These are phyloP conservation scores for Pseudotulostoma volvatum DNA, from an alignment of 495 filamentous ascomycete species.

Conservation along the genomic window DNA sequence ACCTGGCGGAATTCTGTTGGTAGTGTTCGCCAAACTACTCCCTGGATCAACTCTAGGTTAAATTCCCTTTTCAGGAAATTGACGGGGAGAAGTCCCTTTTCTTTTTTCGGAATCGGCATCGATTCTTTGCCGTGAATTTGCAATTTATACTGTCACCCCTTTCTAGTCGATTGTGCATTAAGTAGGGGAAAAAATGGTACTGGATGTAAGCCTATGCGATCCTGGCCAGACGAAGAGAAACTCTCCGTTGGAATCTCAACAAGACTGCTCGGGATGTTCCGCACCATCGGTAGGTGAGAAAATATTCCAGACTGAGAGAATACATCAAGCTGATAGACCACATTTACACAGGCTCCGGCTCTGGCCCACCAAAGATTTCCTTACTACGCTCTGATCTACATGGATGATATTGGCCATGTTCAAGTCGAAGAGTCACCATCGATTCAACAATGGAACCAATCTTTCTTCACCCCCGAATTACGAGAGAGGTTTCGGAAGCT, in stretches of 20 bases:
- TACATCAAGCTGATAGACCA: background rate
- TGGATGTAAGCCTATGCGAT: background rate
- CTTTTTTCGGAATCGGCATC: no score
- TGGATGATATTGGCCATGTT: slow-evolving; percentile 15
- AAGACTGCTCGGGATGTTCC: background rate
- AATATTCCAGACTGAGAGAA: slow-evolving; percentile 4
- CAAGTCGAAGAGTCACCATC: slow-evolving; percentile 23
- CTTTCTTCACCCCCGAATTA: slow-evolving; percentile 24
- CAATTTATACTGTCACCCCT: no score
- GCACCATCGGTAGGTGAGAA: background rate
- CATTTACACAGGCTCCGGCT: background rate
- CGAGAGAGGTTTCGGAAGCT: slow-evolving; percentile 25
- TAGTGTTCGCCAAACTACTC: no score
- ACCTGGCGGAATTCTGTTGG: no score
- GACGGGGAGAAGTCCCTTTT: no score
- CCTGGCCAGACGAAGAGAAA: slow-evolving; percentile 1
- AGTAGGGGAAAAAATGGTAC: no score
- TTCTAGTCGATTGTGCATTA: no score
- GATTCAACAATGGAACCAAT: slow-evolving; percentile 18
- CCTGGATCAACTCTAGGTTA: no score
- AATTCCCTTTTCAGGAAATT: no score
- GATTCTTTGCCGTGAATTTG: no score
- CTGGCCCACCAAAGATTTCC: slow-evolving; percentile 6
- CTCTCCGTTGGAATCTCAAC: slow-evolving; percentile 4
- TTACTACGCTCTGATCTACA: slow-evolving; percentile 28